Conservation (phyloP, 2,329 filamentous ascomycete genomes). For the Ophiocordyceps sinensis region DNA sequence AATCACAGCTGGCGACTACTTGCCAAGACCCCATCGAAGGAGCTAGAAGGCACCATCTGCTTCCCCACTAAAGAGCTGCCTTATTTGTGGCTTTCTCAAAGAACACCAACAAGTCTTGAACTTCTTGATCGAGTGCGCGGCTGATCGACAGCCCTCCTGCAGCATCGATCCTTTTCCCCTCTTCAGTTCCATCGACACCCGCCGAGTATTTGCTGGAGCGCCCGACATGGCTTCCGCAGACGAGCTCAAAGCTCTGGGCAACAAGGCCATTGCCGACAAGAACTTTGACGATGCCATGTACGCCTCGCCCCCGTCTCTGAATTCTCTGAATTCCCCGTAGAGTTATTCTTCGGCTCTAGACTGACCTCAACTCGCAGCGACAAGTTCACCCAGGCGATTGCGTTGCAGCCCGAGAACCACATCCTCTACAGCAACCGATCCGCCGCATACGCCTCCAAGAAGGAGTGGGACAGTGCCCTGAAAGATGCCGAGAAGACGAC, state of each 20-base stretch:
- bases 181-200: neutral
- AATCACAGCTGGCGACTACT: conserved; percentile 13
- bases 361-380: conserved; percentile 38
- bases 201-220: neutral
- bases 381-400: conserved; percentile 90
- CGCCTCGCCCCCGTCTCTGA: conserved; percentile 22
- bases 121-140: too few species aligned
- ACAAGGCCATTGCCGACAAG: conserved; percentile 96
- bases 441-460: conserved; percentile 74
- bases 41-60: conserved; percentile 22
- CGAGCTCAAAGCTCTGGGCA: conserved; percentile 92
- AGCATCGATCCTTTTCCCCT: too few species aligned
- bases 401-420: conserved; percentile 76
- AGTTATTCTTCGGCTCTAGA: neutral
- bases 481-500: conserved; percentile 88
- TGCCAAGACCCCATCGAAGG: conserved; percentile 21
- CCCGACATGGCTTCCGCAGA: conserved; percentile 43
- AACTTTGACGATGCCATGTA: conserved; percentile 94
- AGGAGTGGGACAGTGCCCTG: conserved; percentile 71
- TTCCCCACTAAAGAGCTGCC: conserved; percentile 1
- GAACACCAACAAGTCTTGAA: too few species aligned
- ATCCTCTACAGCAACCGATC: conserved; percentile 98
- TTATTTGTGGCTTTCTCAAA: neutral
- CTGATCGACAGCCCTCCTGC: too few species aligned
- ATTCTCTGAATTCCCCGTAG: too few species aligned